Base-by-base conservation (phyloP, 352 stramenopile genomes). In the Thalassiosira allenii region DNA sequence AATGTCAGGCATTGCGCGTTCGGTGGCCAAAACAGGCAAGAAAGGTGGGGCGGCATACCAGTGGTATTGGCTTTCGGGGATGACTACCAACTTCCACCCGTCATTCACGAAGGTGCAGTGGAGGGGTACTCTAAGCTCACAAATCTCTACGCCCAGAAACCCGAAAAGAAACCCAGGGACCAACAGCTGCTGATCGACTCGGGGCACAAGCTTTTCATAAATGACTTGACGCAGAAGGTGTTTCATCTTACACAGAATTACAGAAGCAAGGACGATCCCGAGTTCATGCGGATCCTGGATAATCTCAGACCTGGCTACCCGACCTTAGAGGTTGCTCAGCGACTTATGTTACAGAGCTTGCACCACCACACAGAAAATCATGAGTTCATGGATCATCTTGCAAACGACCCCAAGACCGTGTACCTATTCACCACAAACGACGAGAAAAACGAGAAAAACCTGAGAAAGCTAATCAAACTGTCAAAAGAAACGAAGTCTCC, bases 401-500 rank as follows among this genome's bases (percentile, higher is more conserved):
- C 49, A 22, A 1, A 69, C 29, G 22, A 69, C 20, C n/a, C 14
- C 51, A 63, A 62, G 43, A 69, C 40, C n/a, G 44, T 77, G 22
- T 62, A 11, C 3, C 30, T 66, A 17, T 77, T 63, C 52, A 23
- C 68, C 6, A 69, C 44, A 17, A 14, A 32, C 51, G 8, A 53
- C 0, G 58, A 54, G 17, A 77, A 53, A 32, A 61, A 61, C 20
- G 34, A 69, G 22, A 77, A 49, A 30, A 77, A 77, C 40, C 23
- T n/a, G 17, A 44, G 68, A 11, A 62, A 53, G 6, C 51, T 77
- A 14, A 29, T 77, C 1, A 32, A 77, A 54, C 65, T 49, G 33
- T 66, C 56, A 9, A 77, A 77, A 17, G 52, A 27, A 17, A 69
- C 44, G 14, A 68, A 63, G 1, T 12, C 51, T 20, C 68, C 56